Conservation (phyloP, 148 eudicot genomes). For the Drosera capensis region DNA sequence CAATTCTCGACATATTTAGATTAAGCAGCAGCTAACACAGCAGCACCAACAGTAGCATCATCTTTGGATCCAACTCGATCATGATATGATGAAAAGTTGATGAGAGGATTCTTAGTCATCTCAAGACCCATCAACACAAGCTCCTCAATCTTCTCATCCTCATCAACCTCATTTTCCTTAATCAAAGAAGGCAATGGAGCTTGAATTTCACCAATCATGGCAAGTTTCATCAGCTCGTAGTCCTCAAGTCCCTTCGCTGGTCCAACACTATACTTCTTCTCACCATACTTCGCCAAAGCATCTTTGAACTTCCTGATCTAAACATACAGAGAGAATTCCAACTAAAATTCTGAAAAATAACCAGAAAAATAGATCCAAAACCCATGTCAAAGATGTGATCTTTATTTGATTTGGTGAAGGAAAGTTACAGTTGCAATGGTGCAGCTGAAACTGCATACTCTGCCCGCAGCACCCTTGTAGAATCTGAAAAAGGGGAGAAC, state of each 20-base stretch:
- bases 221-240: slow-evolving; percentile 48
- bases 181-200: slow-evolving; percentile 7
- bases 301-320: slow-evolving; percentile 90
- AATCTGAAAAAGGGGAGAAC: slow-evolving; percentile 87
- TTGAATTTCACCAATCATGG: slow-evolving; percentile 47
- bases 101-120: too few species aligned
- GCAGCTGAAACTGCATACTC: slow-evolving; percentile 82
- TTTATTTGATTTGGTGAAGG: too few species aligned
- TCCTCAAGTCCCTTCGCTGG: slow-evolving; percentile 74
- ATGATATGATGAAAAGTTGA: too few species aligned
- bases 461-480: slow-evolving; percentile 67
- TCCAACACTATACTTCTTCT: slow-evolving; percentile 33
- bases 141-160: slow-evolving; percentile 5
- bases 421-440: slow-evolving; percentile 58
- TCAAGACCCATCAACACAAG: neutral
- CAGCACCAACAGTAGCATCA: too few species aligned
- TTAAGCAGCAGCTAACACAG: too few species aligned
- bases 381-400: too few species aligned
- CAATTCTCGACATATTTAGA: too few species aligned
- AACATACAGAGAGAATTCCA: too few species aligned
- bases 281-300: slow-evolving; percentile 56
- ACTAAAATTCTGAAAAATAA: too few species aligned
- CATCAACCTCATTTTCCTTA: neutral
- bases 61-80: too few species aligned
- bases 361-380: too few species aligned